Evolutionary conservation across 1,284 basidiomycete species (phyloP).

Genomic region (Agroathelia rolfsii): DNA sequence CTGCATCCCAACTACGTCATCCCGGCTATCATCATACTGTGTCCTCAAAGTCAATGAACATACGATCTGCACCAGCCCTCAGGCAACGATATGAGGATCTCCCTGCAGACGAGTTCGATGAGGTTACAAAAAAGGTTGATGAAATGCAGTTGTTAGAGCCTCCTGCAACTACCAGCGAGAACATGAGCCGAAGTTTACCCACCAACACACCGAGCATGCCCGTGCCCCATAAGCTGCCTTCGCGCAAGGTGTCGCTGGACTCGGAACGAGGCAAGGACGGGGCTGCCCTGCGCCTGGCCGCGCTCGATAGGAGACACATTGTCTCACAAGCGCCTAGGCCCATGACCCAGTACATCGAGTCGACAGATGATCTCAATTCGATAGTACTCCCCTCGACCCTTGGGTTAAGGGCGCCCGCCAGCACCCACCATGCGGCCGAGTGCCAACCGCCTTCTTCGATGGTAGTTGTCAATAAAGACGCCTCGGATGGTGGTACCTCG

Average conservation of each 20-base stretch:
- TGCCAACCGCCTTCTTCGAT: constrained; percentile 8
- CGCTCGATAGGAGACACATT: constrained; percentile 40
- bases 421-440: constrained; percentile 20
- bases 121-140: constrained; percentile 53
- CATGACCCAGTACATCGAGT: constrained; percentile 60
- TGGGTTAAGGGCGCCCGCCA: constrained; percentile 41
- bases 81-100: too few species aligned
- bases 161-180: too few species aligned
- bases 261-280: constrained; percentile 19
- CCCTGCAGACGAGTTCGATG: constrained; percentile 44
- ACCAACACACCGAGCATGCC: constrained; percentile 19
- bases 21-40: too few species aligned
- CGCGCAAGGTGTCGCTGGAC: constrained; percentile 43
- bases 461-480: constrained; percentile 6
- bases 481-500: constrained; percentile 5
- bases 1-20: too few species aligned
- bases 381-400: constrained; percentile 62
- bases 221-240: constrained; percentile 19
- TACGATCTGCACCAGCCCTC: too few species aligned
- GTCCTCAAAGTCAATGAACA: too few species aligned
- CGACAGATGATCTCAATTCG: constrained; percentile 36
- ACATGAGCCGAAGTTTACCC: constrained; percentile 48
- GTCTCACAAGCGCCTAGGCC: constrained; percentile 61
- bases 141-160: too few species aligned
- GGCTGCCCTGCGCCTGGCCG: constrained; percentile 40